Evolutionary conservation across 805 yeast genomes (phyloP).

Genomic region (Candida jianshihensis): DNA sequence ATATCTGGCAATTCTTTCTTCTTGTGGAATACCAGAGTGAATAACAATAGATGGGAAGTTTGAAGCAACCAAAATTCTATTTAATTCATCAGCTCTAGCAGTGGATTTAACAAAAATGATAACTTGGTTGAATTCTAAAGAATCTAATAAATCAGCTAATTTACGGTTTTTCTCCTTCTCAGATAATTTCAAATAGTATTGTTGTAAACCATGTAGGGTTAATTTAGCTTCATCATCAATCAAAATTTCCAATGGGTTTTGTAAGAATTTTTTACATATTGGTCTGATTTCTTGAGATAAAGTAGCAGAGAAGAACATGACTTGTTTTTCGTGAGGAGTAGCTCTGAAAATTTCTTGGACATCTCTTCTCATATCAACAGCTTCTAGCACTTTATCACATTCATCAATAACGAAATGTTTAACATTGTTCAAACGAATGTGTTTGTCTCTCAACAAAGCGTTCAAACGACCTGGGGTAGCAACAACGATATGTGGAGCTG

Average conservation of each 20-base stretch:
- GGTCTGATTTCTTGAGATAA: slow-evolving; percentile 92
- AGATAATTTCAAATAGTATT: slow-evolving; percentile 81
- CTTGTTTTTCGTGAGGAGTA: slow-evolving; percentile 97
- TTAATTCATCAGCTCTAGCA: slow-evolving; percentile 85
- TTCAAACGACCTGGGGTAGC: slow-evolving; percentile 98
- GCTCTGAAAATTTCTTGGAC: slow-evolving; percentile 97
- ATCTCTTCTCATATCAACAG: slow-evolving; percentile 92
- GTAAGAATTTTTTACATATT: slow-evolving; percentile 95
- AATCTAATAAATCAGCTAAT: slow-evolving; percentile 86
- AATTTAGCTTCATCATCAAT: slow-evolving; percentile 97
- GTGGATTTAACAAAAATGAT: slow-evolving; percentile 92
- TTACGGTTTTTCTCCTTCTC: slow-evolving; percentile 92
- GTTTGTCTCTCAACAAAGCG: slow-evolving; percentile 88
- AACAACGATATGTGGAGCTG: slow-evolving; percentile 93
- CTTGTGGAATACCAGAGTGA: slow-evolving; percentile 93
- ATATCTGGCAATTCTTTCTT: slow-evolving; percentile 95
- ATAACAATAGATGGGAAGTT: slow-evolving; percentile 97
- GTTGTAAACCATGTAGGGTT: slow-evolving; percentile 97
- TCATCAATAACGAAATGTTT: slow-evolving; percentile 95
- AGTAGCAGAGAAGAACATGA: slow-evolving; percentile 98
- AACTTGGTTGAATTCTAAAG: slow-evolving; percentile 95
- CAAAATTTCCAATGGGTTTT: slow-evolving; percentile 92
- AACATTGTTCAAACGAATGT: slow-evolving; percentile 77
- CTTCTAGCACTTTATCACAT: slow-evolving; percentile 96
- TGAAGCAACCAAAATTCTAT: slow-evolving; percentile 81